Conservation (phyloP, 345 rosid genomes). For the Cochlearia excelsa region DNA sequence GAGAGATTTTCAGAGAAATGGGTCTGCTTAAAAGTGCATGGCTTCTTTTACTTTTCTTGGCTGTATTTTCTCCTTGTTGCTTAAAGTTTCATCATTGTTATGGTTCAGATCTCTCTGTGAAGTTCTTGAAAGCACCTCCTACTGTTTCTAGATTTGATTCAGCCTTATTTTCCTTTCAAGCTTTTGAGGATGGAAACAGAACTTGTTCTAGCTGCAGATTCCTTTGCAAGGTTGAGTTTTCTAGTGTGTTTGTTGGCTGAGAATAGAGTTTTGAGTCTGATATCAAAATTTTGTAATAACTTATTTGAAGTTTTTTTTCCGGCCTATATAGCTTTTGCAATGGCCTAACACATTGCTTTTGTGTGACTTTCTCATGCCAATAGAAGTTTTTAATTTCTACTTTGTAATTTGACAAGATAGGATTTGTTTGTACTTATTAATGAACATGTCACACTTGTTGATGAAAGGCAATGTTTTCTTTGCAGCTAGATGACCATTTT, state of each 20-base stretch:
- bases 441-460: slow-evolving; percentile 4
- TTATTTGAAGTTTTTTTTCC: slow-evolving; percentile 2
- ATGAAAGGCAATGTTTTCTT: slow-evolving; percentile 8
- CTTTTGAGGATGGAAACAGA: slow-evolving; percentile 44
- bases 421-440: background rate
- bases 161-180: slow-evolving; percentile 69
- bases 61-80: slow-evolving; percentile 38
- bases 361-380: slow-evolving; percentile 8
- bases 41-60: slow-evolving; percentile 41
- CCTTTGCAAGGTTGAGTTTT: slow-evolving; percentile 61
- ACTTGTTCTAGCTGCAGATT: slow-evolving; percentile 56
- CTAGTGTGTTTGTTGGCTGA: background rate
- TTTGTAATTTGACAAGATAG: background rate
- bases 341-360: slow-evolving; percentile 9
- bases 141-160: slow-evolving; percentile 52
- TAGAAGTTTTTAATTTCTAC: background rate
- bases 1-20: slow-evolving; percentile 36
- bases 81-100: slow-evolving; percentile 39
- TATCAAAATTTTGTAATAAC: background rate
- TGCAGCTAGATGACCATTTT: slow-evolving; percentile 68
- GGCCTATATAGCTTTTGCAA: slow-evolving; percentile 9
- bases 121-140: slow-evolving; percentile 67
- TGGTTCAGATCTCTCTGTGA: slow-evolving; percentile 45
- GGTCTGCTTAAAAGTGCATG: slow-evolving; percentile 40
- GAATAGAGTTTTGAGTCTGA: slow-evolving; percentile 5